Conservation (phyloP, 2,329 filamentous ascomycete genomes). For the Podosphaera leucotricha region DNA sequence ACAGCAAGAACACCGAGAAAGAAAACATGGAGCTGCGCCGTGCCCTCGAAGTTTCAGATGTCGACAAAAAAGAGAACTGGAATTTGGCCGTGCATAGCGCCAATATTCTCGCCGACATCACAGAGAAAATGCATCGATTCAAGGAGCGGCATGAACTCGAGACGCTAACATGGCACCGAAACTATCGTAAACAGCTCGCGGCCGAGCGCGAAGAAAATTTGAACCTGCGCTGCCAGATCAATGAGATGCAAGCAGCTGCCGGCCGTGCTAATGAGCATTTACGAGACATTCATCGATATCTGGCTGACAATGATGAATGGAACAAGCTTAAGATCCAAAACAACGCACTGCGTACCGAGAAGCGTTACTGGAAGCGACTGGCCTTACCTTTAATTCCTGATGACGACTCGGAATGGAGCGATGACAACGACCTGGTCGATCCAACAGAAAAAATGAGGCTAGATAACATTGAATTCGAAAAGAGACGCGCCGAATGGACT, state of each 20-base stretch:
- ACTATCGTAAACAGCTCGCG: conserved; percentile 39
- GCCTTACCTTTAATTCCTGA: conserved; percentile 36
- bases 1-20: conserved; percentile 34
- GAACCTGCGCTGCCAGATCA: conserved; percentile 38
- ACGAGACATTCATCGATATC: conserved; percentile 29
- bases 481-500: conserved; percentile 8
- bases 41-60: conserved; percentile 35
- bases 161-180: conserved; percentile 39
- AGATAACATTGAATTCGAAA: conserved; percentile 8
- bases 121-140: conserved; percentile 41
- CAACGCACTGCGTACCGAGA: conserved; percentile 29
- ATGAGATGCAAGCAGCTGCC: conserved; percentile 40
- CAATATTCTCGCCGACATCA: conserved; percentile 29
- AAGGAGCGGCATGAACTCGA: conserved; percentile 38
- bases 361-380: conserved; percentile 43
- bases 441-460: conserved; percentile 31
- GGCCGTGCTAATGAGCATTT: conserved; percentile 32
- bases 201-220: conserved; percentile 41
- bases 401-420: conserved; percentile 34
- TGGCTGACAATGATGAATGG: conserved; percentile 30
- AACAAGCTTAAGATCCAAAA: conserved; percentile 30
- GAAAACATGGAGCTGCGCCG: conserved; percentile 37
- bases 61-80: conserved; percentile 35
- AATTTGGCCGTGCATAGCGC: conserved; percentile 31
- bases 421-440: conserved; percentile 40